phyloP scores from a whole-genome alignment of 257 asterid genomes.

The Mentha longifolia region DNA sequence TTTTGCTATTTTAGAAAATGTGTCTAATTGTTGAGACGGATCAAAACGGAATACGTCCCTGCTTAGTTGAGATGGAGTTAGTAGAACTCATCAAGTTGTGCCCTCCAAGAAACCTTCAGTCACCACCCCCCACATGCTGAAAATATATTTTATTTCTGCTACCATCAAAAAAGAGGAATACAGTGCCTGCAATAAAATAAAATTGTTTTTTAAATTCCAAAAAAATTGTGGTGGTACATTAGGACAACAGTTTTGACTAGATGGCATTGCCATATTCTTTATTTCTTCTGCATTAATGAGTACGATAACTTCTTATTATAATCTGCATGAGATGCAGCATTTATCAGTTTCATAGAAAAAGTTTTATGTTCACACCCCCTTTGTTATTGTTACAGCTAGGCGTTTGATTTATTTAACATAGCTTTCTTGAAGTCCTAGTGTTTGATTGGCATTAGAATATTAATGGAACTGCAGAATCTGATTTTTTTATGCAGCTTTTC shows the following conservation, averaged over 20 bases:
- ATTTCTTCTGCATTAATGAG: slow-evolving; percentile 32
- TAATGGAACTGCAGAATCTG: slow-evolving; percentile 20
- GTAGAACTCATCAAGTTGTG: slow-evolving; percentile 26
- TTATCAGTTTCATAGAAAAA: not conserved
- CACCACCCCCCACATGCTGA: slow-evolving; percentile 31
- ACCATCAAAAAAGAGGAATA: slow-evolving; percentile 26
- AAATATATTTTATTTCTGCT: not conserved
- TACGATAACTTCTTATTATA: slow-evolving; percentile 29
- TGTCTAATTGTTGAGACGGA: no score
- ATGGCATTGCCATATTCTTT: slow-evolving; percentile 34
- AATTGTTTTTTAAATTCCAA: slow-evolving; percentile 23
- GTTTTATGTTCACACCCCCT: slow-evolving; percentile 20
- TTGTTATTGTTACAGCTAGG: slow-evolving; percentile 17
- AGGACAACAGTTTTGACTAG: slow-evolving; percentile 39
- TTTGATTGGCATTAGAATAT: slow-evolving; percentile 25
- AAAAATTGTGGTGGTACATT: slow-evolving; percentile 10
- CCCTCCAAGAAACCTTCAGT: slow-evolving; percentile 32
- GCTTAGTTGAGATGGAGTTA: no score
- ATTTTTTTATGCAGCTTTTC: slow-evolving; percentile 23
- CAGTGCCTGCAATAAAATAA: slow-evolving; percentile 23
- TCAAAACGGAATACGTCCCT: no score
- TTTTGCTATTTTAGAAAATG: no score
- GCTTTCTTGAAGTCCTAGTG: slow-evolving; percentile 12
- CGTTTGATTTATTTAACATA: slow-evolving; percentile 28
- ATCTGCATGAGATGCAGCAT: slow-evolving; percentile 36